Evolutionary conservation across 768 basidiomycete genomes (phyloP).

Genomic region (Gymnopilus dilepis): DNA sequence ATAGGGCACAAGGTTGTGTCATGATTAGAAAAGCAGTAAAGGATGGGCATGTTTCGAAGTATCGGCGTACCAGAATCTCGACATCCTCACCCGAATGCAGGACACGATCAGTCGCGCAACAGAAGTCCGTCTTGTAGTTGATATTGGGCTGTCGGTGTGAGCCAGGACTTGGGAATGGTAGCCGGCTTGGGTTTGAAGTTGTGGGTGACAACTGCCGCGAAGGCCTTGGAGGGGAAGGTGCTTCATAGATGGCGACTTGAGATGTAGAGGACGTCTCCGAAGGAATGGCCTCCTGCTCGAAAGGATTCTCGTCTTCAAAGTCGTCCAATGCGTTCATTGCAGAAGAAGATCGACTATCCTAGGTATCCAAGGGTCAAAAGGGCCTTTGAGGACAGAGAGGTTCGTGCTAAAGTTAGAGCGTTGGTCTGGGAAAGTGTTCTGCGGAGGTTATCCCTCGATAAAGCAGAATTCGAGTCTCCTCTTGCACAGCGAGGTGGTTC

Average conservation of each 20-base stretch:
- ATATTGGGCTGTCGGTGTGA: conserved; percentile 57
- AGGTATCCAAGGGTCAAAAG: neutral
- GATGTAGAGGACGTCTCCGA: conserved; percentile 61
- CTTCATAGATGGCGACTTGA: conserved; percentile 60
- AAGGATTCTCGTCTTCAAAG: conserved; percentile 72
- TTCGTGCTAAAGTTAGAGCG: conserved; percentile 7
- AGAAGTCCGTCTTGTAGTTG: conserved; percentile 77
- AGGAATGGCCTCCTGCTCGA: conserved; percentile 56
- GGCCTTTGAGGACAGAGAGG: neutral
- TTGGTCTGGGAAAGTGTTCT: neutral
- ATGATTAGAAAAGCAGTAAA: conserved; percentile 4
- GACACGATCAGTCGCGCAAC: conserved; percentile 76
- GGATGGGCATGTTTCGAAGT: neutral
- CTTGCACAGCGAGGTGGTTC: neutral
- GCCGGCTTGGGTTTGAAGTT: conserved; percentile 39
- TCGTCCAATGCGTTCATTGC: conserved; percentile 30
- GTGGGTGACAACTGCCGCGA: conserved; percentile 53
- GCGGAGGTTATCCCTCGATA: neutral
- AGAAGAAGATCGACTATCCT: neutral
- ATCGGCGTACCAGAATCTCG: conserved; percentile 72
- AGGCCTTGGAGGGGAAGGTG: conserved; percentile 57
- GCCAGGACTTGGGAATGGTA: conserved; percentile 62
- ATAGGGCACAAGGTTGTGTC: neutral
- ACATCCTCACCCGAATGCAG: conserved; percentile 83
- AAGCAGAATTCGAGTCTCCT: neutral